A percentile compares a stretch with the other conserved stretches of the same genome.
phyloP scores from a whole-genome alignment of 1,284 basidiomycete genomes.

The Ceraceosorus guamensis region DNA sequence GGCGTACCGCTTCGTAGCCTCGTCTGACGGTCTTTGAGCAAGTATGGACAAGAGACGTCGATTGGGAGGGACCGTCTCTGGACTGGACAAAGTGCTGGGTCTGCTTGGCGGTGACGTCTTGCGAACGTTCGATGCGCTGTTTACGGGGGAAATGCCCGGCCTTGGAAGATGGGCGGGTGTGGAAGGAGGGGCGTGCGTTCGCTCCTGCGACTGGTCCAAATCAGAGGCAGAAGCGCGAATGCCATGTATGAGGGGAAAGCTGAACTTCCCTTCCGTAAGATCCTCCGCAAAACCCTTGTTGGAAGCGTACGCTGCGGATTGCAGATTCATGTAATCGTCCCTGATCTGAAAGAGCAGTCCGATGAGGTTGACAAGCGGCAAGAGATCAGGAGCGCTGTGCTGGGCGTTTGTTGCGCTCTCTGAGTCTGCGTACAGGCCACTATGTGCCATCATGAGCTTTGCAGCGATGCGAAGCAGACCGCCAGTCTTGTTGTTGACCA shows the following conservation, averaged over 20 bases:
- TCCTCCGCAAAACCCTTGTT: slow-evolving; percentile 96
- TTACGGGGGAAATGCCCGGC: neutral
- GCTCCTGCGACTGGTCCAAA: neutral
- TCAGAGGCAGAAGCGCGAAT: slow-evolving; percentile 54
- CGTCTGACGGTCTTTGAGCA: slow-evolving; percentile 34
- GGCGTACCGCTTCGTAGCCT: slow-evolving; percentile 40
- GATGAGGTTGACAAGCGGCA: slow-evolving; percentile 87
- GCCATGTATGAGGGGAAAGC: slow-evolving; percentile 84
- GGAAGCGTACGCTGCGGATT: slow-evolving; percentile 72
- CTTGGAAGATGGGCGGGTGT: no score
- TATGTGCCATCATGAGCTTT: slow-evolving; percentile 84
- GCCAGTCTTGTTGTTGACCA: slow-evolving; percentile 99
- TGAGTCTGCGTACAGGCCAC: slow-evolving; percentile 3
- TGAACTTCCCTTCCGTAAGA: slow-evolving; percentile 91
- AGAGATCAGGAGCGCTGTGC: slow-evolving; percentile 7
- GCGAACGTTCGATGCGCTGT: neutral
- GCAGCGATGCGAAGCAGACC: slow-evolving; percentile 85
- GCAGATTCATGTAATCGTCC: slow-evolving; percentile 94
- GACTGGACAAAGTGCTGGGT: neutral
- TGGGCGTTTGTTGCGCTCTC: neutral
- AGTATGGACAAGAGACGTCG: slow-evolving; percentile 41
- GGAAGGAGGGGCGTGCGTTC: neutral
- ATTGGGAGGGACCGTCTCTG: slow-evolving; percentile 9
- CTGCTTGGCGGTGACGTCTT: neutral
- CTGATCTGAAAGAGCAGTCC: slow-evolving; percentile 92